Percentiles rank a stretch among this genome's conserved stretches.
These are phyloP conservation scores for Fomes fomentarius DNA, from an alignment of 1,284 basidiomycete genomes.

Conservation along the genomic window DNA sequence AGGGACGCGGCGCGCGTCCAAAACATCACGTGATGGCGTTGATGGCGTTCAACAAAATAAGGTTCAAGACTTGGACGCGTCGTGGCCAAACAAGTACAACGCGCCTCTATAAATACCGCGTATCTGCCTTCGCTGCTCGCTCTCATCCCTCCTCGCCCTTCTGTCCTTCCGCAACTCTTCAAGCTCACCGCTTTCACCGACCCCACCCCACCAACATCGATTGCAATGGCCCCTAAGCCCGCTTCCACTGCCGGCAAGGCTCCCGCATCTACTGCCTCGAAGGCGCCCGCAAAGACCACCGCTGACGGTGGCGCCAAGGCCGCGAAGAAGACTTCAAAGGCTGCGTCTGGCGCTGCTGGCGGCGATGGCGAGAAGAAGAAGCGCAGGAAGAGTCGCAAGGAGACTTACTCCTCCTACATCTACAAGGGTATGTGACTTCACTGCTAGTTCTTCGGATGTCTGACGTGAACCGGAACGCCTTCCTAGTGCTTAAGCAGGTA, in stretches of 20 bases:
- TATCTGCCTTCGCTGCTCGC: slow-evolving; percentile 13
- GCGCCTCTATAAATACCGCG: slow-evolving; percentile 34
- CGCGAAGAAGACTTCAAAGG: slow-evolving; percentile 84
- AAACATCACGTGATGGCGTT: slow-evolving; percentile 27
- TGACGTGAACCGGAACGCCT: slow-evolving; percentile 10
- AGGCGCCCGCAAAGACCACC: slow-evolving; percentile 76
- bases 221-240: slow-evolving; percentile 44
- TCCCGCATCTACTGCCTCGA: slow-evolving; percentile 66
- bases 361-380: slow-evolving; percentile 82
- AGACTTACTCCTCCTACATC: slow-evolving; percentile 94
- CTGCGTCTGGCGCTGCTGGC: slow-evolving; percentile 42
- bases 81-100: slow-evolving; percentile 37
- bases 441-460: too few species aligned
- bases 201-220: slow-evolving; percentile 1
- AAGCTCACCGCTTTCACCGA: too few species aligned
- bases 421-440: slow-evolving; percentile 88
- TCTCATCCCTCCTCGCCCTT: slow-evolving; percentile 14
- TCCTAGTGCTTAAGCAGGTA: slow-evolving; percentile 67
- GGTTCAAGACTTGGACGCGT: slow-evolving; percentile 35
- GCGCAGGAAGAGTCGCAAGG: slow-evolving; percentile 88
- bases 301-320: slow-evolving; percentile 61
- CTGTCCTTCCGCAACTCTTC: too few species aligned
- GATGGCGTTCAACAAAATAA: slow-evolving; percentile 33
- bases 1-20: slow-evolving; percentile 7
- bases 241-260: slow-evolving; percentile 52